Percentiles rank a stretch among this genome's conserved stretches.
Evolutionary conservation across 371 early-diverging fungal genomes (phyloP).

Genomic region (Mucor sp.): DNA sequence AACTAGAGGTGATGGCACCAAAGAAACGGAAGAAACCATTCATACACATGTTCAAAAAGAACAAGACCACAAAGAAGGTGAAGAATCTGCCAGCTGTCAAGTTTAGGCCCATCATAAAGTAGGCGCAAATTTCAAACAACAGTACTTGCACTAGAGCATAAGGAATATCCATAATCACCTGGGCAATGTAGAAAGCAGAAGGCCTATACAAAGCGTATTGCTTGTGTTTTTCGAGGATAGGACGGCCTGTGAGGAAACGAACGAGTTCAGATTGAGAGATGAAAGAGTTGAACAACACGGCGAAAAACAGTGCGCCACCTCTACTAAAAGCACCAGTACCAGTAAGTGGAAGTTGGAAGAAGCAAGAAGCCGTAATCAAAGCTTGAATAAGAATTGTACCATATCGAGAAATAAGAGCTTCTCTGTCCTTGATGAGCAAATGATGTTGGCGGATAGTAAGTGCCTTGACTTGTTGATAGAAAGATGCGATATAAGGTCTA

Average conservation of each 20-base stretch:
- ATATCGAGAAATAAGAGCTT: constrained; percentile 56
- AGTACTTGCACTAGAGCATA: constrained; percentile 29
- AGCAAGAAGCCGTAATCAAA: constrained; percentile 71
- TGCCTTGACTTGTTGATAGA: constrained; percentile 61
- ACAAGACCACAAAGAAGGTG: constrained; percentile 50
- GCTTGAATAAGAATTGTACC: constrained; percentile 64
- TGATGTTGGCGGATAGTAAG: constrained; percentile 66
- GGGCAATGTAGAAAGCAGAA: constrained; percentile 64
- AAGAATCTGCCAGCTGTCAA: constrained; percentile 53
- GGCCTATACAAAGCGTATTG: constrained; percentile 70
- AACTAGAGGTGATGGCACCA: constrained; percentile 55
- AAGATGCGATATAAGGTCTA: constrained; percentile 64
- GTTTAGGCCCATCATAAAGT: constrained; percentile 66
- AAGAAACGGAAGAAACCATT: constrained; percentile 46
- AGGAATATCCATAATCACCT: constrained; percentile 50
- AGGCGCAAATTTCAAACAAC: constrained; percentile 56
- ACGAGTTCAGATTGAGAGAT: constrained; percentile 54
- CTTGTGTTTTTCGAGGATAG: constrained; percentile 70
- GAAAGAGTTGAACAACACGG: constrained; percentile 58
- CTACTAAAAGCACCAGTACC: constrained; percentile 49
- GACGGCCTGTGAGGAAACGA: constrained; percentile 56
- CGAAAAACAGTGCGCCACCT: constrained; percentile 70
- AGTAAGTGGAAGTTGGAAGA: constrained; percentile 53
- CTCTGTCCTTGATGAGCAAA: constrained; percentile 51
- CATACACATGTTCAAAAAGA: constrained; percentile 54